A percentile compares a stretch with the other conserved stretches of the same genome.
phyloP scores from a whole-genome alignment of 23 red algal genomes.

The Agarophyton chilense region DNA sequence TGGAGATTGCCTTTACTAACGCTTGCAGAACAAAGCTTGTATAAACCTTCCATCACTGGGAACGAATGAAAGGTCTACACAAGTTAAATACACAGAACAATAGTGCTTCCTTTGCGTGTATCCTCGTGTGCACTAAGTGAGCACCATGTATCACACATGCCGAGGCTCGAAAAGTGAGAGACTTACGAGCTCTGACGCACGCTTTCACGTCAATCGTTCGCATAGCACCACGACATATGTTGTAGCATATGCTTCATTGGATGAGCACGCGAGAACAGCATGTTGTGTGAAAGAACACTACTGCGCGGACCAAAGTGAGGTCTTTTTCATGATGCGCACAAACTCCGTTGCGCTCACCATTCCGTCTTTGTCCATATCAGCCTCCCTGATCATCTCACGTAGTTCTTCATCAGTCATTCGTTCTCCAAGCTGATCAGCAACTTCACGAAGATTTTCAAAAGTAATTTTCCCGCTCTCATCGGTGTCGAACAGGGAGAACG shows the following conservation, averaged over 20 bases:
- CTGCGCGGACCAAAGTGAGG: slow-evolving; percentile 60
- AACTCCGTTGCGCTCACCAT: slow-evolving; percentile 75
- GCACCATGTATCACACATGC: neutral
- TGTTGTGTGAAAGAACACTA: neutral
- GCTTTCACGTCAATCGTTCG: neutral
- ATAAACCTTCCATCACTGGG: no score
- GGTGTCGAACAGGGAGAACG: slow-evolving; percentile 73
- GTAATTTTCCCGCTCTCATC: slow-evolving; percentile 75
- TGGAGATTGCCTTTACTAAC: neutral
- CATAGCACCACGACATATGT: neutral
- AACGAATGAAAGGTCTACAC: no score
- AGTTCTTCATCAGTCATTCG: slow-evolving; percentile 68
- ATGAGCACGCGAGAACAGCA: neutral
- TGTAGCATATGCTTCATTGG: neutral
- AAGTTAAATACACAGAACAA: neutral
- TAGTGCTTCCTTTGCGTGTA: neutral
- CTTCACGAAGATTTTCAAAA: slow-evolving; percentile 56
- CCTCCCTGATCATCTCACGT: slow-evolving; percentile 71
- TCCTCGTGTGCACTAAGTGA: neutral
- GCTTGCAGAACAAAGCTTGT: neutral
- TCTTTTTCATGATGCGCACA: slow-evolving; percentile 78
- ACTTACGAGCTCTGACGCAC: neutral
- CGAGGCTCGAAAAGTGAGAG: neutral
- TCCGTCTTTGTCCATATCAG: slow-evolving; percentile 78
- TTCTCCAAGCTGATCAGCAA: slow-evolving; percentile 74